Evolutionary conservation across 139 green algal species (phyloP).

Genomic region (Chlamydomonas sp.): DNA sequence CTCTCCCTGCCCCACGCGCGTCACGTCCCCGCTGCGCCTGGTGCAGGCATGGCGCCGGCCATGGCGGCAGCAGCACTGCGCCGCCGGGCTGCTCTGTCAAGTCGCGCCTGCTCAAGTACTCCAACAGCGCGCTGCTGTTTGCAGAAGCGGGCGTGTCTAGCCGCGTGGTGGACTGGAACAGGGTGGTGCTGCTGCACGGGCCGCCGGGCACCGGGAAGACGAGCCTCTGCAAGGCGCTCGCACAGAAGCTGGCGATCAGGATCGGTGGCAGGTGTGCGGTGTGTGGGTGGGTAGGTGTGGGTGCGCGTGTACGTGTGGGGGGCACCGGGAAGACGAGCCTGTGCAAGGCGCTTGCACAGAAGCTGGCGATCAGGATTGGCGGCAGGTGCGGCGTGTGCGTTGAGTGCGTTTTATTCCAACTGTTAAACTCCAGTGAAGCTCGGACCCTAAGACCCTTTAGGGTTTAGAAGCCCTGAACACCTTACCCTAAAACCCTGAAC

Average conservation of each 20-base stretch:
- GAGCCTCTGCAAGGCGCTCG: slow-evolving; percentile 70
- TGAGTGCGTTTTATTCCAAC: too few relatives aligned
- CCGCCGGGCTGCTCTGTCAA: slow-evolving; percentile 56
- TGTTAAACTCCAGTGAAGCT: too few relatives aligned
- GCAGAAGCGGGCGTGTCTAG: slow-evolving; percentile 60
- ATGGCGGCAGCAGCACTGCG: slow-evolving; percentile 12
- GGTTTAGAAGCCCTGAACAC: too few relatives aligned
- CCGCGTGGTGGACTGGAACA: slow-evolving; percentile 79
- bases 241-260: slow-evolving; percentile 46
- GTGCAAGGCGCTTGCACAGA: slow-evolving; percentile 67
- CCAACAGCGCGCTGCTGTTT: slow-evolving; percentile 81
- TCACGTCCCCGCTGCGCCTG: background rate
- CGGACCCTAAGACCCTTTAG: too few relatives aligned
- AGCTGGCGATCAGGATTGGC: slow-evolving; percentile 42
- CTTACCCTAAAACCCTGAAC: too few relatives aligned
- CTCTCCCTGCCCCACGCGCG: too few relatives aligned
- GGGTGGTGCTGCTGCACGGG: slow-evolving; percentile 77
- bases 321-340: slow-evolving; percentile 75
- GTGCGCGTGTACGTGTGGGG: too few relatives aligned
- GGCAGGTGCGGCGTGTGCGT: slow-evolving; percentile 40
- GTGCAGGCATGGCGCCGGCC: background rate
- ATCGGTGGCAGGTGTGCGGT: too few relatives aligned
- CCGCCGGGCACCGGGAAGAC: slow-evolving; percentile 78
- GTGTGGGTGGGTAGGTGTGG: too few relatives aligned
- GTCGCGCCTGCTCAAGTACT: slow-evolving; percentile 72